Base-by-base conservation (phyloP, 2,329 filamentous ascomycete species). In the Amauroascus verrucosus region DNA sequence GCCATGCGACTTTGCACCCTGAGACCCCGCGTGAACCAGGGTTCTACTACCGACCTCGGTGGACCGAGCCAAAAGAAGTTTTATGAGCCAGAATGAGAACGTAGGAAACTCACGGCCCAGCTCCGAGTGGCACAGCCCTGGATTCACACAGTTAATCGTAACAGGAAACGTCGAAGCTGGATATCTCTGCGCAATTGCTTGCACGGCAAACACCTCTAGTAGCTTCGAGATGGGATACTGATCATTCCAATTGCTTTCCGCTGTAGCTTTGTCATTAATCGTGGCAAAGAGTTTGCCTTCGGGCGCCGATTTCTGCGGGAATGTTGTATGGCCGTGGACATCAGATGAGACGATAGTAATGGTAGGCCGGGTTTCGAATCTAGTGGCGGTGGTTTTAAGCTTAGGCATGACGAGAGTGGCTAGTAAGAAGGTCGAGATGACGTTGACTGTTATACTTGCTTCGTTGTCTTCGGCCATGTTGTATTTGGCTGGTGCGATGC, bases 61-160 rank as follows among this genome's bases (percentile, higher is more conserved):
- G 0, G 65, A 65, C 18, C 73, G 64, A 5, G 66, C 72, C 32
- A 75, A 48, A 26, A 72, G 6, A 11, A 61, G 56, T 51, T 65
- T 67, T 48, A 72, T 38, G 3, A 66, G 9, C 30, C 51, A 32
- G 13, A 64, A 24, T 32, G 6, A 9, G 9, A 46, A 16, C 14
- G 30, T 32, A 26, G 44, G 24, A 32, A 30, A 30, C 9, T 53
- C 51, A 4, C 51, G 13, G 26, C 28, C 41, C 9, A 53, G 43
- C 18, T 53, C 53, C 35, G 58, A 57, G 16, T 75, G 67, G 62
- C 76, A 79, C 22, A 74, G 65, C 1, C 77, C 76, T 0, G 77
- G 77, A 54, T 75, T 76, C 20, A 75, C 61, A 35, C 66, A 65
- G 60, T 78, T 79, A 51, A 79, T 57, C 2, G 69, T 71, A 43